Evolutionary conservation across 2,329 filamentous ascomycete genomes (phyloP).

Genomic region (Arachnopeziza araneosa): DNA sequence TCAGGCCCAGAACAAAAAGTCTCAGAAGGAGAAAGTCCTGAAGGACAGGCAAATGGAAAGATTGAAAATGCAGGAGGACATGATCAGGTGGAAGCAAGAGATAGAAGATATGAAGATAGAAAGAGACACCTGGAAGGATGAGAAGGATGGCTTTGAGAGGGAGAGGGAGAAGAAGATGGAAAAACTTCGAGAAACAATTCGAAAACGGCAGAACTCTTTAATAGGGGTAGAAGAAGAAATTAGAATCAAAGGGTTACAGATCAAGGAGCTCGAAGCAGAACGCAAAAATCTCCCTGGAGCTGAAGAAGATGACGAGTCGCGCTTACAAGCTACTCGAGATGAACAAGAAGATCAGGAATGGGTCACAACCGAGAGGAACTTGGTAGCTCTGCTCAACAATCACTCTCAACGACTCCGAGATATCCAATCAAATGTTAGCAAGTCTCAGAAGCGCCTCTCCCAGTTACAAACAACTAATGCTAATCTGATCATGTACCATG

Average conservation of each 20-base stretch:
- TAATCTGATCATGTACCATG: constrained; percentile 28
- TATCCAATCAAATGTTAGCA: constrained; percentile 19
- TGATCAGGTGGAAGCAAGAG: constrained; percentile 61
- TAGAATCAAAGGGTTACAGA: constrained; percentile 61
- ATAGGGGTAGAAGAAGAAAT: constrained; percentile 63
- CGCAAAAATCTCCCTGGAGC: constrained; percentile 57
- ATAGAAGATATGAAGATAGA: constrained; percentile 54
- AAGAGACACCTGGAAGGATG: constrained; percentile 46
- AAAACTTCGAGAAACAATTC: constrained; percentile 49
- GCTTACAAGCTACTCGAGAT: constrained; percentile 24
- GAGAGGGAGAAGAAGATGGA: constrained; percentile 47
- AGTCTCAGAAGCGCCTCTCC: constrained; percentile 17
- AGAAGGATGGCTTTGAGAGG: constrained; percentile 46
- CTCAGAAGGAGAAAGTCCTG: constrained; percentile 68
- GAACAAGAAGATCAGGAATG: constrained; percentile 29
- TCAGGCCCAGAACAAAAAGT: constrained; percentile 69
- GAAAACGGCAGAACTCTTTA: constrained; percentile 52
- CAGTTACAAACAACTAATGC: constrained; percentile 18
- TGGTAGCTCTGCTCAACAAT: constrained; percentile 20
- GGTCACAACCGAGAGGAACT: constrained; percentile 24
- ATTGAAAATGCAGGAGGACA: constrained; percentile 64
- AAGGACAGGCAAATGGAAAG: constrained; percentile 65
- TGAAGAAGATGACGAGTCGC: constrained; percentile 48
- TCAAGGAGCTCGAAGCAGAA: constrained; percentile 69
- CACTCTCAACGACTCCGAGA: constrained; percentile 20